Evolutionary conservation across 2,329 filamentous ascomycete genomes (phyloP).

Genomic region (Xenoacremonium recifei): DNA sequence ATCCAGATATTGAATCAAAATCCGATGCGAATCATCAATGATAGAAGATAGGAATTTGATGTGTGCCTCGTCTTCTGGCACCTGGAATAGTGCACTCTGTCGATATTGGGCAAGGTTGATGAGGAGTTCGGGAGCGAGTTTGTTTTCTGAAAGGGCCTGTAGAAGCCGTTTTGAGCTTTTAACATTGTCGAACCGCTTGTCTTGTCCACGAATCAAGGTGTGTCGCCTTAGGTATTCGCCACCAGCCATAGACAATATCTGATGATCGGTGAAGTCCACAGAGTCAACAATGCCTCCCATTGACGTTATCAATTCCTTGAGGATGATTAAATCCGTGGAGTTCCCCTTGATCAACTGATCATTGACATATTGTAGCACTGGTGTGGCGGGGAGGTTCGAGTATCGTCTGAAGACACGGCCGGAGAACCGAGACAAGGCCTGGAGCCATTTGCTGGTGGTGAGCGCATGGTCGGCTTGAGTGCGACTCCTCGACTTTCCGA

Average conservation of each 20-base stretch:
- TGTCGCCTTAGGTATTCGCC: slow-evolving; percentile 77
- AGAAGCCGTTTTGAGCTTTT: slow-evolving; percentile 78
- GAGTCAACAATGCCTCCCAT: slow-evolving; percentile 94
- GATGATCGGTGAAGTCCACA: slow-evolving; percentile 82
- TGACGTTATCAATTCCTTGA: slow-evolving; percentile 84
- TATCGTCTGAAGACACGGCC: slow-evolving; percentile 89
- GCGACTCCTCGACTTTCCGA: slow-evolving; percentile 61
- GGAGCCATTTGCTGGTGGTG: slow-evolving; percentile 87
- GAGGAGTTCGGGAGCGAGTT: slow-evolving; percentile 78
- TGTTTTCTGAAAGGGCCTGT: slow-evolving; percentile 73
- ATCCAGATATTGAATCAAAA: slow-evolving; percentile 85
- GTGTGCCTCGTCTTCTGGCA: slow-evolving; percentile 70
- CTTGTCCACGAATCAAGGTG: slow-evolving; percentile 75
- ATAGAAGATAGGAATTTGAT: slow-evolving; percentile 88
- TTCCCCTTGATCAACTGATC: slow-evolving; percentile 80
- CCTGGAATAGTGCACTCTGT: slow-evolving; percentile 77
- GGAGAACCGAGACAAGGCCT: slow-evolving; percentile 85
- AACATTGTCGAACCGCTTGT: slow-evolving; percentile 74
- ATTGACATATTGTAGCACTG: slow-evolving; percentile 86
- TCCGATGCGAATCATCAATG: slow-evolving; percentile 84
- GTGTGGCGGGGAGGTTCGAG: slow-evolving; percentile 76
- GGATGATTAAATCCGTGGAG: slow-evolving; percentile 84
- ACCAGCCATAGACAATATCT: slow-evolving; percentile 85
- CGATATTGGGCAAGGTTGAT: slow-evolving; percentile 88
- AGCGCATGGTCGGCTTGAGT: slow-evolving; percentile 62